Percentiles rank a stretch among this genome's conserved stretches.
phyloP scores from a whole-genome alignment of 176 grass and related monocot genomes.

The Poa pratensis region DNA sequence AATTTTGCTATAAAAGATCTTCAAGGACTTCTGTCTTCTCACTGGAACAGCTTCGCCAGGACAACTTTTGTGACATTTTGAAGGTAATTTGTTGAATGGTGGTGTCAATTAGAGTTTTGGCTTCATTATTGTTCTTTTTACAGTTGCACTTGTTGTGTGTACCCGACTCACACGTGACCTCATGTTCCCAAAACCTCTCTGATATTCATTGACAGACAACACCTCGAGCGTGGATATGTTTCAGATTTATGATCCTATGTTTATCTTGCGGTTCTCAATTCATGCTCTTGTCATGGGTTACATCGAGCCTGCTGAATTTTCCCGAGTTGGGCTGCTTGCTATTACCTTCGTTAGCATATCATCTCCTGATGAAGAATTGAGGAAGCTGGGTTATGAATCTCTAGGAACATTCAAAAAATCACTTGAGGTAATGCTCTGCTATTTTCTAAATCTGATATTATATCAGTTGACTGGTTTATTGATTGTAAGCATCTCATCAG shows the following conservation, averaged over 20 bases:
- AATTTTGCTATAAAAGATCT: slow-evolving; percentile 77
- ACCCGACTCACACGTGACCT: background rate
- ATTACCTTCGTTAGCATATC: slow-evolving; percentile 82
- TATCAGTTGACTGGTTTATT: slow-evolving; percentile 27
- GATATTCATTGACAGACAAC: slow-evolving; percentile 50
- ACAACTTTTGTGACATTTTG: slow-evolving; percentile 54
- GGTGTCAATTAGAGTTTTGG: slow-evolving; percentile 21
- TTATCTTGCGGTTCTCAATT: slow-evolving; percentile 80
- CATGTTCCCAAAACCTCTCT: slow-evolving; percentile 27
- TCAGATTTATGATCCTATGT: slow-evolving; percentile 76
- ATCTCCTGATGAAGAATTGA: slow-evolving; percentile 74
- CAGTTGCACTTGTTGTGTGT: slow-evolving; percentile 2
- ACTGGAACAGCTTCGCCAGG: slow-evolving; percentile 63
- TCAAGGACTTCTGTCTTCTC: slow-evolving; percentile 58
- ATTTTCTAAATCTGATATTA: slow-evolving; percentile 35
- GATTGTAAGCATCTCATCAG: background rate
- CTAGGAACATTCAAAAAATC: slow-evolving; percentile 72
- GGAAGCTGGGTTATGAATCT: slow-evolving; percentile 85
- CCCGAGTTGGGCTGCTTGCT: slow-evolving; percentile 82
- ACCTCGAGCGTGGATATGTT: slow-evolving; percentile 37
- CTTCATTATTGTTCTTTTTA: slow-evolving; percentile 26
- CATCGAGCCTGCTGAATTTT: slow-evolving; percentile 83
- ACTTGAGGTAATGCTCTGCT: slow-evolving; percentile 65
- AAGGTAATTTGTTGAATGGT: slow-evolving; percentile 57
- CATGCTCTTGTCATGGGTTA: slow-evolving; percentile 82